These are phyloP conservation scores for Corynespora cassiicola DNA, from an alignment of 2,329 filamentous ascomycete genomes.

Conservation along the genomic window DNA sequence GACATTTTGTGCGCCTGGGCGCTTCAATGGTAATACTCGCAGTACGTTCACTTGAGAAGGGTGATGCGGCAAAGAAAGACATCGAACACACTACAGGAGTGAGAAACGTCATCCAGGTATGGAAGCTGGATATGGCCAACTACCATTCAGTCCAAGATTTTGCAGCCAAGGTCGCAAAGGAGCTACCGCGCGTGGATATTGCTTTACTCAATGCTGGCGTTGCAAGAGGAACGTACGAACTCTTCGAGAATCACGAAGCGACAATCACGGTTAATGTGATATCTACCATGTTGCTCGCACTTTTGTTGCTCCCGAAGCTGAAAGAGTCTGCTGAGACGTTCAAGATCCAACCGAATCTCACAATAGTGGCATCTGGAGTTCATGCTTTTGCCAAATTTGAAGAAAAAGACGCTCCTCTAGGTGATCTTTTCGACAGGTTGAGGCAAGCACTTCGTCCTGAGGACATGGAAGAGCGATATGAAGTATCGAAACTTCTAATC, in stretches of 20 bases:
- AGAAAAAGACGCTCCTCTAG: slow-evolving; percentile 28
- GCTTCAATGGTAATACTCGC: slow-evolving; percentile 54
- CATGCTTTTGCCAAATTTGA: slow-evolving; percentile 33
- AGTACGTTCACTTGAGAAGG: slow-evolving; percentile 51
- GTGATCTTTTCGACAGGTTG: slow-evolving; percentile 35
- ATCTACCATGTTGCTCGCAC: slow-evolving; percentile 45
- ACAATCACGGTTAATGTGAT: slow-evolving; percentile 50
- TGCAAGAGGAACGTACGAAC: slow-evolving; percentile 26
- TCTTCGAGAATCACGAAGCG: slow-evolving; percentile 35
- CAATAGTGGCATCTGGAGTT: slow-evolving; percentile 40
- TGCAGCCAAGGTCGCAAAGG: slow-evolving; percentile 23
- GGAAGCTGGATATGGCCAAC: slow-evolving; percentile 52
- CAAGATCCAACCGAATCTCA: slow-evolving; percentile 33
- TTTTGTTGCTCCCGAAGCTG: slow-evolving; percentile 35
- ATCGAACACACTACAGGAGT: slow-evolving; percentile 45
- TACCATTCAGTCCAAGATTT: slow-evolving; percentile 48
- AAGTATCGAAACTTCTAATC: slow-evolving; percentile 40
- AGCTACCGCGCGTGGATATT: slow-evolving; percentile 42
- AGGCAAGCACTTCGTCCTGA: slow-evolving; percentile 22
- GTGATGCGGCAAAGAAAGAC: slow-evolving; percentile 50
- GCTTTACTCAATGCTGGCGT: slow-evolving; percentile 50
- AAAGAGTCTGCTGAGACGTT: slow-evolving; percentile 25
- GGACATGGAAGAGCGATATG: slow-evolving; percentile 22
- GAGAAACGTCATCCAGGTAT: slow-evolving; percentile 50
- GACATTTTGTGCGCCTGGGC: slow-evolving; percentile 49